Evolutionary conservation across 2,329 filamentous ascomycete genomes (phyloP).

Genomic region (Xylariales sp.): DNA sequence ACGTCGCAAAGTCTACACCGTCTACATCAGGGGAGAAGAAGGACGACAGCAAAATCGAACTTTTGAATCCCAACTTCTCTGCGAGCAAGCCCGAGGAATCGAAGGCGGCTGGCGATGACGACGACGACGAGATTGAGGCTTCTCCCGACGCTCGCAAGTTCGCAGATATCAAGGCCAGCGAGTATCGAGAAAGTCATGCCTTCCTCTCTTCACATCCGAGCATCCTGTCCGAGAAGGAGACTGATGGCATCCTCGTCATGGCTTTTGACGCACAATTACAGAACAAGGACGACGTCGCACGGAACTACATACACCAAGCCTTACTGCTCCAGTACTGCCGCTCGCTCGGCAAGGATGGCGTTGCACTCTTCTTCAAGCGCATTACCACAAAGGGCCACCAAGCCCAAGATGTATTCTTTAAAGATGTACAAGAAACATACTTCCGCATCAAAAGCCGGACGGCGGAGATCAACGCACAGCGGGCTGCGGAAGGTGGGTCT

Average conservation of each 20-base stretch:
- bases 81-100: slow-evolving; percentile 47
- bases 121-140: slow-evolving; percentile 72
- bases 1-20: slow-evolving; percentile 63
- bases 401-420: slow-evolving; percentile 88
- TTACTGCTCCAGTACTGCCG: slow-evolving; percentile 95
- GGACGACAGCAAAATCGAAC: slow-evolving; percentile 69
- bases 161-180: slow-evolving; percentile 77
- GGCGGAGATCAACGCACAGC: slow-evolving; percentile 72
- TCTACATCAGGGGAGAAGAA: slow-evolving; percentile 57
- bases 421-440: slow-evolving; percentile 93
- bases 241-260: slow-evolving; percentile 88
- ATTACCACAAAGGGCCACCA: slow-evolving; percentile 91
- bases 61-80: slow-evolving; percentile 76
- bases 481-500: slow-evolving; percentile 61
- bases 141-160: slow-evolving; percentile 84
- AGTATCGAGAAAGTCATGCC: slow-evolving; percentile 78
- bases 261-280: slow-evolving; percentile 90
- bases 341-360: slow-evolving; percentile 86
- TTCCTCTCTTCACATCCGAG: slow-evolving; percentile 84
- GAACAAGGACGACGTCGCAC: slow-evolving; percentile 78
- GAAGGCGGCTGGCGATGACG: slow-evolving; percentile 64
- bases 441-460: slow-evolving; percentile 81
- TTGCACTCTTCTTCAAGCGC: slow-evolving; percentile 93
- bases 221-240: slow-evolving; percentile 85
- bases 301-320: slow-evolving; percentile 92